Evolutionary conservation across 2,329 filamentous ascomycete species (phyloP).

Genomic region (Pseudonectria buxi): DNA sequence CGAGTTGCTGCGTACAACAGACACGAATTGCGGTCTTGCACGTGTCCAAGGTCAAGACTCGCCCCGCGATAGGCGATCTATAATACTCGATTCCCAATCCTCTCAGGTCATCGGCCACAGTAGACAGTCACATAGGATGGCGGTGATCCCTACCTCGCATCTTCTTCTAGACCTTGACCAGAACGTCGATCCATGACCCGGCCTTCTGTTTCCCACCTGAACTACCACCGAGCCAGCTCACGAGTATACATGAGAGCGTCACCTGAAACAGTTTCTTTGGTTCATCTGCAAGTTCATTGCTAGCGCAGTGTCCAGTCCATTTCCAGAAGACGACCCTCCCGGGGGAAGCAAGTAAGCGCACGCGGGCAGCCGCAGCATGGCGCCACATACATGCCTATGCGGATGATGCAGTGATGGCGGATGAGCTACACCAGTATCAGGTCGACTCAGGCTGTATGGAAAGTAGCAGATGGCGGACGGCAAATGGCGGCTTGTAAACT

Average conservation of each 20-base stretch:
- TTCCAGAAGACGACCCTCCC: conserved; percentile 4
- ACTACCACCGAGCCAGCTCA: neutral
- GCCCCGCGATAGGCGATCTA: too few species aligned
- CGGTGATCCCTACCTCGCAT: neutral
- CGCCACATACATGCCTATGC: conserved; percentile 4
- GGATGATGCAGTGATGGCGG: conserved; percentile 15
- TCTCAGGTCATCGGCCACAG: too few species aligned
- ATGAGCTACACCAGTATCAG: conserved; percentile 22
- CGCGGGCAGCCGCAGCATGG: too few species aligned
- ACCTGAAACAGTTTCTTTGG: conserved; percentile 21
- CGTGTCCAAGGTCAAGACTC: too few species aligned
- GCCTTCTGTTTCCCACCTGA: too few species aligned
- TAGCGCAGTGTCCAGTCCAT: conserved; percentile 12
- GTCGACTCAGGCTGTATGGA: conserved; percentile 11
- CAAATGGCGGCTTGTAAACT: conserved; percentile 13
- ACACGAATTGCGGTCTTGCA: too few species aligned
- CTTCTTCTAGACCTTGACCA: too few species aligned
- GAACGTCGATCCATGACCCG: too few species aligned
- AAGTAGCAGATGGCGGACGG: neutral
- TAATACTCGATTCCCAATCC: neutral
- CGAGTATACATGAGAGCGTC: conserved; percentile 6
- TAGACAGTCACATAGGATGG: too few species aligned
- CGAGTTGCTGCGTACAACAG: too few species aligned
- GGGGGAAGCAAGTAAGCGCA: neutral
- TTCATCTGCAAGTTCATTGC: conserved; percentile 16